A percentile compares a stretch with the other conserved stretches of the same genome.
phyloP scores from a whole-genome alignment of 306 rosid genomes.

The Medicago arabica region DNA sequence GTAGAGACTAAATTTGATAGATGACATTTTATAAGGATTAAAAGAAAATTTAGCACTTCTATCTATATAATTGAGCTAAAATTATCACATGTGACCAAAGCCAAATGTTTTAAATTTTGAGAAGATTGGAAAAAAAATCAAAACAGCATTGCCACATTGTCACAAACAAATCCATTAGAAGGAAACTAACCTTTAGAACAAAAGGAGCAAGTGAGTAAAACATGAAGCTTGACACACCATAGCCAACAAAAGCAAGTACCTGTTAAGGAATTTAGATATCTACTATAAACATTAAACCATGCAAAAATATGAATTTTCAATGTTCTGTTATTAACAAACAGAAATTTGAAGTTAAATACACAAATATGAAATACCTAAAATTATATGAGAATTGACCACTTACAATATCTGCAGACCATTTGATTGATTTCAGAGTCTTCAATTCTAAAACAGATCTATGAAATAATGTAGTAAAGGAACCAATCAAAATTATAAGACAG shows the following conservation, averaged over 20 bases:
- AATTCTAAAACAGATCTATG: conserved; percentile 60
- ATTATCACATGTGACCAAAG: no score
- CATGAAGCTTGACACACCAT: conserved; percentile 37
- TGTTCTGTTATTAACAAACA: background rate
- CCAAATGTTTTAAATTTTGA: no score
- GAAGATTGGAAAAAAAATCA: no score
- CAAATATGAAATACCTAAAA: background rate
- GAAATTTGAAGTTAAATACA: background rate
- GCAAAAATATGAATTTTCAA: background rate
- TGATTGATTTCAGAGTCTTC: conserved; percentile 58
- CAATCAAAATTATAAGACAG: background rate
- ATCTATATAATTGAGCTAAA: background rate
- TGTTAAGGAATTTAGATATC: conserved; percentile 1
- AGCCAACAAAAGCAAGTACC: conserved; percentile 44
- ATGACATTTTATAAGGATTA: no score
- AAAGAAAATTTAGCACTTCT: background rate
- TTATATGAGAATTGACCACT: conserved; percentile 30
- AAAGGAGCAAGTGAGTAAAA: conserved; percentile 43
- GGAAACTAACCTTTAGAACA: conserved; percentile 50
- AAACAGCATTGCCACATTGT: background rate
- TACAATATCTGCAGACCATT: conserved; percentile 63
- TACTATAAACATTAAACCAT: background rate
- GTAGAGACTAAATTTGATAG: background rate
- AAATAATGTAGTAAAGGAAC: conserved; percentile 41
- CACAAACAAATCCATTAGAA: background rate